phyloP scores from a whole-genome alignment of 805 yeast genomes.

The Metschnikowia koreensis region DNA sequence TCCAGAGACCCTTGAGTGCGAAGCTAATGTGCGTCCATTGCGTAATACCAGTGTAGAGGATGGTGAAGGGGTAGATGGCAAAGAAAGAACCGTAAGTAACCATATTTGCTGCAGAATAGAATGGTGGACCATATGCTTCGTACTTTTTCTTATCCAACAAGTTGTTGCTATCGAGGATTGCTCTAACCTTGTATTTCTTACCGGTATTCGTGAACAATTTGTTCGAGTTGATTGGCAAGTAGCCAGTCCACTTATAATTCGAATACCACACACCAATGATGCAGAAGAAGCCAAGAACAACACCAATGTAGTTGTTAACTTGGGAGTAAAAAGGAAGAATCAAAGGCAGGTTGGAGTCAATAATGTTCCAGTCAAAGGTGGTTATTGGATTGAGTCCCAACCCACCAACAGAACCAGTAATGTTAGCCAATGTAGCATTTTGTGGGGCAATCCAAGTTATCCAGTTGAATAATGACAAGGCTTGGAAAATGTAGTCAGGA shows the following conservation, averaged over 20 bases:
- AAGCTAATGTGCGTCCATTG: constrained; percentile 2
- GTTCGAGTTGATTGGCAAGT: constrained; percentile 36
- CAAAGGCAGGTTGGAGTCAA: constrained; percentile 31
- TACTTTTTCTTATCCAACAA: constrained; percentile 24
- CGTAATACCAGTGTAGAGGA: constrained; percentile 5
- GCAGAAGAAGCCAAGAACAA: constrained; percentile 45
- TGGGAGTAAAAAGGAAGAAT: constrained; percentile 6
- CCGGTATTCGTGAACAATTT: constrained; percentile 11
- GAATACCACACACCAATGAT: constrained; percentile 53
- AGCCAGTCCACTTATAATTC: constrained; percentile 57
- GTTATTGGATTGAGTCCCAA: constrained; percentile 64
- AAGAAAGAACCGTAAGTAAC: constrained; percentile 28
- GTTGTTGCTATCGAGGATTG: neutral
- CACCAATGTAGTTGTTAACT: constrained; percentile 19
- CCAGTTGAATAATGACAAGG: constrained; percentile 58
- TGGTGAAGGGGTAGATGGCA: constrained; percentile 27
- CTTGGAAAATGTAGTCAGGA: constrained; percentile 47
- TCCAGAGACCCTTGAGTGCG: constrained; percentile 2
- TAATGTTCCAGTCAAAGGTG: constrained; percentile 63
- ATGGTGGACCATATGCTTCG: constrained; percentile 28
- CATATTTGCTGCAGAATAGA: constrained; percentile 28
- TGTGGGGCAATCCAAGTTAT: constrained; percentile 61
- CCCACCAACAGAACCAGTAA: constrained; percentile 62
- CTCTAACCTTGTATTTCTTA: neutral
- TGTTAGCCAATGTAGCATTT: constrained; percentile 56